phyloP scores from a whole-genome alignment of 2,329 filamentous ascomycete species.

The Alternaria dauci region DNA sequence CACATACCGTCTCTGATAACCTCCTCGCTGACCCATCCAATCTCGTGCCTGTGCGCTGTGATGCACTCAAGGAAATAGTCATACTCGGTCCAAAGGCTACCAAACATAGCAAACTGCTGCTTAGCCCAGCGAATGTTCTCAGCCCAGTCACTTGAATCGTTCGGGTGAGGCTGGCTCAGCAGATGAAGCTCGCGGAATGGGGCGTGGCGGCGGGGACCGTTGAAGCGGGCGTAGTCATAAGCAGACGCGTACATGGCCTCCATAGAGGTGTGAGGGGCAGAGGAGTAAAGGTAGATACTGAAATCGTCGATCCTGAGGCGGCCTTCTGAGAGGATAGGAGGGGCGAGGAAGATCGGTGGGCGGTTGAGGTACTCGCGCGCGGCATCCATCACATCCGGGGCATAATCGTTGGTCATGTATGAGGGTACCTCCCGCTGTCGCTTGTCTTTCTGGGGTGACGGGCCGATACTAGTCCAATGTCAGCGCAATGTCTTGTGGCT shows the following conservation, averaged over 20 bases:
- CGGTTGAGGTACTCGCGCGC: slow-evolving; percentile 11
- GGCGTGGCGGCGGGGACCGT: slow-evolving; percentile 25
- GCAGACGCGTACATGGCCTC: slow-evolving; percentile 26
- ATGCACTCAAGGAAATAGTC: slow-evolving; percentile 36
- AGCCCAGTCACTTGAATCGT: slow-evolving; percentile 38
- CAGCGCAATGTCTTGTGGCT: not conserved
- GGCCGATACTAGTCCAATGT: not conserved
- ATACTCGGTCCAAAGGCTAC: slow-evolving; percentile 40
- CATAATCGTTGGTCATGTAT: not conserved
- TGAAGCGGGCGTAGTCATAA: slow-evolving; percentile 26
- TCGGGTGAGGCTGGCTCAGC: slow-evolving; percentile 24
- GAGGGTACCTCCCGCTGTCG: not conserved
- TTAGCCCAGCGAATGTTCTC: slow-evolving; percentile 48
- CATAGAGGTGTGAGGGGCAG: slow-evolving; percentile 6
- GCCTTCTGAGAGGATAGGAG: slow-evolving; percentile 27
- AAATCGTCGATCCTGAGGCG: slow-evolving; percentile 29
- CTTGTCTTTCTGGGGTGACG: not conserved
- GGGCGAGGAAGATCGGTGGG: slow-evolving; percentile 17
- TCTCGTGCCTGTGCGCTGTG: slow-evolving; percentile 24
- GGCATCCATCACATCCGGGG: slow-evolving; percentile 17
- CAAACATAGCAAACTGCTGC: slow-evolving; percentile 34
- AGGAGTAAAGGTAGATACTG: slow-evolving; percentile 29
- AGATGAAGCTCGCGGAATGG: slow-evolving; percentile 41
- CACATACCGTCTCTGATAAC: slow-evolving; percentile 12
- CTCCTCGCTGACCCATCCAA: slow-evolving; percentile 39